phyloP scores from a whole-genome alignment of 2,329 filamentous ascomycete genomes.

The Fusarium sp. region DNA sequence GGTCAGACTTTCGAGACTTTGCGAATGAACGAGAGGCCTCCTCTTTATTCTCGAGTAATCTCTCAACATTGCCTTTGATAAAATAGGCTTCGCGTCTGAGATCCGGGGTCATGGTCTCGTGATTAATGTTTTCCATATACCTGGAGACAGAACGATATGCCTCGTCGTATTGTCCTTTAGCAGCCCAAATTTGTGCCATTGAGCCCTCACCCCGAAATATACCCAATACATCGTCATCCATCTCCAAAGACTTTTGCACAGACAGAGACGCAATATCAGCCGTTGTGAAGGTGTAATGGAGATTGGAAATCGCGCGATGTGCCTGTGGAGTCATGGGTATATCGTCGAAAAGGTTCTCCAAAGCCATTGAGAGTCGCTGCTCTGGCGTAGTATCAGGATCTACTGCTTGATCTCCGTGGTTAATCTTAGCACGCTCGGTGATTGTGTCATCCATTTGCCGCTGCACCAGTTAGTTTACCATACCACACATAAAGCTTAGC shows the following conservation, averaged over 20 bases:
- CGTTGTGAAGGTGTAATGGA: not conserved
- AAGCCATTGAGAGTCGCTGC: rapidly evolving
- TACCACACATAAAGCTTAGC: not conserved
- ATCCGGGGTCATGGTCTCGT: rapidly evolving
- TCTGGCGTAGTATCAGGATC: rapidly evolving
- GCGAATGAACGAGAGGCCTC: not conserved
- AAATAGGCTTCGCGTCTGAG: not conserved
- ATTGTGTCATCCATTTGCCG: not conserved
- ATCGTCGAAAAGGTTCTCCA: conserved; percentile 34
- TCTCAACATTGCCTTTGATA: not conserved
- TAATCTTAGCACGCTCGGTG: not conserved
- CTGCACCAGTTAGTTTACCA: not conserved
- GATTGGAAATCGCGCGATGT: too few relatives aligned
- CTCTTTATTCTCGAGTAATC: rapidly evolving
- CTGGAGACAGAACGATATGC: not conserved
- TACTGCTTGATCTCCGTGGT: not conserved
- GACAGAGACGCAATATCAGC: not conserved
- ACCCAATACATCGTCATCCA: not conserved
- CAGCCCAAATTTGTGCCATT: not conserved
- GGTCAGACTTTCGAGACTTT: not conserved
- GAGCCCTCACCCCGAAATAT: not conserved
- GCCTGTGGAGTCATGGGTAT: conserved; percentile 13
- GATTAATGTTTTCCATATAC: rapidly evolving
- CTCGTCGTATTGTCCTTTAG: not conserved
- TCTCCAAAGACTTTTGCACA: not conserved